These are phyloP conservation scores for Kodamaea ohmeri DNA, from an alignment of 1,139 yeast species.

Conservation along the genomic window DNA sequence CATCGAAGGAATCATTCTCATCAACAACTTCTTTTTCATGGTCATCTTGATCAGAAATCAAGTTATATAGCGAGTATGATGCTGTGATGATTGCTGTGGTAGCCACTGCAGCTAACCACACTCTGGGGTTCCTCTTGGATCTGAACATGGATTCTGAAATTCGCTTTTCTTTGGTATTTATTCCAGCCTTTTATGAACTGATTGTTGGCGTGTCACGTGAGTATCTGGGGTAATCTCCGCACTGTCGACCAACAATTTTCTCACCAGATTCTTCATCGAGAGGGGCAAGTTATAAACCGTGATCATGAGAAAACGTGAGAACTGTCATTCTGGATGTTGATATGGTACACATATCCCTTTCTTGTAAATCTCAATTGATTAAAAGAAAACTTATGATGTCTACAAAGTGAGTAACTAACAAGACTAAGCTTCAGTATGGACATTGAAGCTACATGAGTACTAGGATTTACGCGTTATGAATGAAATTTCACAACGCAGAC, in stretches of 20 bases:
- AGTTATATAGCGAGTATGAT: slow-evolving; percentile 33
- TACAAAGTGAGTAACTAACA: too few species aligned
- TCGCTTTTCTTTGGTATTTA: background rate
- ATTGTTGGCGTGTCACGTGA: slow-evolving; percentile 1
- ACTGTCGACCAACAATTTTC: slow-evolving; percentile 3
- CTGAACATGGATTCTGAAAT: slow-evolving; percentile 2
- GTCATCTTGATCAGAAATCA: slow-evolving; percentile 14
- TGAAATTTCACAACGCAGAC: too few species aligned
- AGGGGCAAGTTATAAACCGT: background rate
- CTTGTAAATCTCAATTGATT: too few species aligned
- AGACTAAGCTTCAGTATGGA: too few species aligned
- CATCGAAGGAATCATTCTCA: background rate
- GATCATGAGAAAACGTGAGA: background rate
- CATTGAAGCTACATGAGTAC: too few species aligned
- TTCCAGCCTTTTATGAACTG: background rate
- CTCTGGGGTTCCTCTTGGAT: slow-evolving; percentile 6
- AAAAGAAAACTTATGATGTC: too few species aligned
- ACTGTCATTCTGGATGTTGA: too few species aligned
- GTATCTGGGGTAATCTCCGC: slow-evolving; percentile 3
- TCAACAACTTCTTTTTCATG: background rate
- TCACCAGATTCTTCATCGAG: too few species aligned
- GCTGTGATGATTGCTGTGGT: slow-evolving; percentile 39
- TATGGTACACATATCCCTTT: too few species aligned
- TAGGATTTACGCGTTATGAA: too few species aligned
- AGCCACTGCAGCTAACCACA: slow-evolving; percentile 37